Evolutionary conservation across 2,329 filamentous ascomycete genomes (phyloP).

Genomic region (Neonectria sp.): DNA sequence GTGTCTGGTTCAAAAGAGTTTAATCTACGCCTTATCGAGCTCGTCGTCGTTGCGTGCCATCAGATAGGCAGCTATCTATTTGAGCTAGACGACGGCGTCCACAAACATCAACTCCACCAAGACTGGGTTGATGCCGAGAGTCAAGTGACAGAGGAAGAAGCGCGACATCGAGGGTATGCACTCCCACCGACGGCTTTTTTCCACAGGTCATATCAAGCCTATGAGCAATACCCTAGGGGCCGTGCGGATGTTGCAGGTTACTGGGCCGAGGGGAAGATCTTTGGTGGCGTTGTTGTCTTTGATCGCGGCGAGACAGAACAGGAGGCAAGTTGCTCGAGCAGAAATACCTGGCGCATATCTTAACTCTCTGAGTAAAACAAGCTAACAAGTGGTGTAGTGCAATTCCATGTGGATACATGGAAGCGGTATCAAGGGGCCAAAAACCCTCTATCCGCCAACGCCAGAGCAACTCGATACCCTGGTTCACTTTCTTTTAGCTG

Average conservation of each 20-base stretch:
- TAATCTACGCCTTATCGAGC: constrained; percentile 24
- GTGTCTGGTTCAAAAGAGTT: constrained; percentile 8
- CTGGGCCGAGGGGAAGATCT: constrained; percentile 49
- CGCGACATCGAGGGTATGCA: constrained; percentile 4
- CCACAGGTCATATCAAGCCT: constrained; percentile 20
- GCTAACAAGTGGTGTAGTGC: constrained; percentile 13
- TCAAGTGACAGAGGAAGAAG: constrained; percentile 1
- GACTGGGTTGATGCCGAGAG: constrained; percentile 13
- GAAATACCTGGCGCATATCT: too few relatives aligned
- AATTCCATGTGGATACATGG: constrained; percentile 23
- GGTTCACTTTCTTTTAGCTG: constrained; percentile 13
- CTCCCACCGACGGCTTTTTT: constrained; percentile 20
- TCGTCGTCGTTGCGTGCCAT: background rate
- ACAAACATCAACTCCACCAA: constrained; percentile 20
- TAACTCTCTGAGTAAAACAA: background rate
- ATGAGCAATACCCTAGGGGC: constrained; percentile 47
- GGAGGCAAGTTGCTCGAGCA: constrained; percentile 26
- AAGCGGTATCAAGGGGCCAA: background rate
- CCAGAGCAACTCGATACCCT: constrained; percentile 7
- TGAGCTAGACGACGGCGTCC: constrained; percentile 12
- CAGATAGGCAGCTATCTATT: constrained; percentile 22
- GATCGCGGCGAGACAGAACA: constrained; percentile 30
- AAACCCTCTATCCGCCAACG: constrained; percentile 20
- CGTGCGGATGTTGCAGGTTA: constrained; percentile 45
- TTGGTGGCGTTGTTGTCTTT: constrained; percentile 39